These are phyloP conservation scores for Rickenella mellea DNA, from an alignment of 768 basidiomycete species.

Conservation along the genomic window DNA sequence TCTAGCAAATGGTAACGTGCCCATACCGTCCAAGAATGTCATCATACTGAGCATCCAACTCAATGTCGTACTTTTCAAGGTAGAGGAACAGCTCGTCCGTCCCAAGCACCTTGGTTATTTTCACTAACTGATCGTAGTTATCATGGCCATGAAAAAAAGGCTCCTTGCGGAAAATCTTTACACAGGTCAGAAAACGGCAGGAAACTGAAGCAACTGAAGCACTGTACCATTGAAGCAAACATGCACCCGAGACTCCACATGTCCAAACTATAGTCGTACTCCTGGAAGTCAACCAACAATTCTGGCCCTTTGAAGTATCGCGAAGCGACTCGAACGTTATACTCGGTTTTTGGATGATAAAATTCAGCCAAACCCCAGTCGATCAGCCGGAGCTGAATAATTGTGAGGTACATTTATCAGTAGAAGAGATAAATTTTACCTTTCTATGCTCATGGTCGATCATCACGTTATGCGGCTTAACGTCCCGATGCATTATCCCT, in stretches of 20 bases:
- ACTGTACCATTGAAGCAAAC: slow-evolving; percentile 98
- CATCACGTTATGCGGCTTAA: slow-evolving; percentile 99
- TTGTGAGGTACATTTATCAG: not conserved
- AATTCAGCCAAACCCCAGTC: slow-evolving; percentile 99
- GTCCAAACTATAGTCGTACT: slow-evolving; percentile 95
- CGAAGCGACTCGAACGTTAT: slow-evolving; percentile 95
- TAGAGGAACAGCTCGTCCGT: slow-evolving; percentile 93
- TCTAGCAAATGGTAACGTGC: slow-evolving; percentile 4
- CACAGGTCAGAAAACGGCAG: not conserved
- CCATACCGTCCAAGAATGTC: slow-evolving; percentile 79
- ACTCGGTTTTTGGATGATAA: slow-evolving; percentile 95
- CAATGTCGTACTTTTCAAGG: slow-evolving; percentile 91
- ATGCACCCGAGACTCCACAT: slow-evolving; percentile 99
- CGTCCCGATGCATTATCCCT: slow-evolving; percentile 98
- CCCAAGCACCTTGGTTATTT: slow-evolving; percentile 95
- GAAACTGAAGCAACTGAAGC: slow-evolving; percentile 10
- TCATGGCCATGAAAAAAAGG: slow-evolving; percentile 99
- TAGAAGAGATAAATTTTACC: slow-evolving; percentile 31
- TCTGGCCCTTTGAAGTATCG: slow-evolving; percentile 99
- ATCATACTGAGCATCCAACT: slow-evolving; percentile 92
- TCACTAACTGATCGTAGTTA: slow-evolving; percentile 97
- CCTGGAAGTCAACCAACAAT: slow-evolving; percentile 93
- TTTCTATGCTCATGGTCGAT: slow-evolving; percentile 97
- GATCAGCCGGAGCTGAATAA: slow-evolving; percentile 75
- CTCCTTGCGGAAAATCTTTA: slow-evolving; percentile 95